A percentile compares a stretch with the other conserved stretches of the same genome.
phyloP scores from a whole-genome alignment of 768 basidiomycete genomes.

The Tephrocybe sp. region DNA sequence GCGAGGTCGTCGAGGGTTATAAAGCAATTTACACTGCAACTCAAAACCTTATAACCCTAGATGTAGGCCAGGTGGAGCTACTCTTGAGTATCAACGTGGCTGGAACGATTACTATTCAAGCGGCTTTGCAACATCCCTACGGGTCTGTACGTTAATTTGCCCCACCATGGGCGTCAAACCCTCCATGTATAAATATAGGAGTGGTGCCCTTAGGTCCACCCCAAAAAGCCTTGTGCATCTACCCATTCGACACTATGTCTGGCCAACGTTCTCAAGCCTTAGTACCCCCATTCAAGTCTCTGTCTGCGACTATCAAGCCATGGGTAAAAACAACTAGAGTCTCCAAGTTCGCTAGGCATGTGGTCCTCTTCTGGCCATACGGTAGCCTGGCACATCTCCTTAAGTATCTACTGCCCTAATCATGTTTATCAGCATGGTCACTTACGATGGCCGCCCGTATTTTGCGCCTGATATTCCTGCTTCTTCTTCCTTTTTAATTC shows the following conservation, averaged over 20 bases:
- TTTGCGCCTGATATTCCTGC: conserved; percentile 10
- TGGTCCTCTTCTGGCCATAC: conserved; percentile 22
- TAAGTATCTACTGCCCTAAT: not conserved
- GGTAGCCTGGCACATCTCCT: conserved; percentile 1
- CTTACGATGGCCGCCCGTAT: conserved; percentile 18
- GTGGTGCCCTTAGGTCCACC: not conserved
- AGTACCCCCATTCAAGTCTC: conserved; percentile 7
- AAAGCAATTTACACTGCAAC: conserved; percentile 52
- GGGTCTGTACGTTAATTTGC: conserved; percentile 33
- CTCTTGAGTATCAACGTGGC: conserved; percentile 41
- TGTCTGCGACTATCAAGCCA: conserved; percentile 14
- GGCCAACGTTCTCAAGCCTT: conserved; percentile 7
- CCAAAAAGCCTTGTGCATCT: conserved; percentile 2
- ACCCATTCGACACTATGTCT: conserved; percentile 6
- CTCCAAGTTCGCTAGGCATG: conserved; percentile 19
- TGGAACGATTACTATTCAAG: conserved; percentile 53
- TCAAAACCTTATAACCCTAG: conserved; percentile 36
- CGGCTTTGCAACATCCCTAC: conserved; percentile 65
- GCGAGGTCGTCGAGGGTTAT: conserved; percentile 39
- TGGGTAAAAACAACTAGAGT: conserved; percentile 19
- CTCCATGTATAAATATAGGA: not conserved
- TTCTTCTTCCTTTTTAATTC: conserved; percentile 4
- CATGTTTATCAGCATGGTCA: conserved; percentile 16
- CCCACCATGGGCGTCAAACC: not conserved
- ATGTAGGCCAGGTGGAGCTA: conserved; percentile 58